A percentile compares a stretch with the other conserved stretches of the same genome.
These are phyloP conservation scores for Melaleuca alternifolia DNA, from an alignment of 345 rosid species.

Conservation along the genomic window DNA sequence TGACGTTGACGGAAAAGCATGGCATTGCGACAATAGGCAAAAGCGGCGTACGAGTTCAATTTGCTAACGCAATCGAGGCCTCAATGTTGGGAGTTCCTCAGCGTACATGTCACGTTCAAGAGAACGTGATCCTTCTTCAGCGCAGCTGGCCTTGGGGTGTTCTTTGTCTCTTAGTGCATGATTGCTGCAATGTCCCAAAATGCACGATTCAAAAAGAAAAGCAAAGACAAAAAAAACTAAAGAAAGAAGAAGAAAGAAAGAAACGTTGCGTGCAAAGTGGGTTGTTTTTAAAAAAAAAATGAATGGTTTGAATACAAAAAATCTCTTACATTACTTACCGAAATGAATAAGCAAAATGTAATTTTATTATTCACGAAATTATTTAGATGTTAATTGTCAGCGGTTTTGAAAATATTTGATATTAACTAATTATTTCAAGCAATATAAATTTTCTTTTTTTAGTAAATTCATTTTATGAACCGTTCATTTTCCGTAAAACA, in stretches of 20 bases:
- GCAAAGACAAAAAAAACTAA: too few species aligned
- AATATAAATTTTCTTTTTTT: neutral
- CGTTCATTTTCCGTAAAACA: neutral
- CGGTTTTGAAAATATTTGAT: too few species aligned
- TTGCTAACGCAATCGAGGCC: neutral
- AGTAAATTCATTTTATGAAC: neutral
- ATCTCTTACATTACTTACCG: neutral
- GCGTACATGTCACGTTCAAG: neutral
- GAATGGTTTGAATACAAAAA: neutral
- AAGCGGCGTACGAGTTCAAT: neutral
- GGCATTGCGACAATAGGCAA: neutral
- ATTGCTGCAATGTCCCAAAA: neutral
- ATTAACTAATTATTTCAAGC: too few species aligned
- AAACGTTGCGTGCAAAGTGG: neutral
- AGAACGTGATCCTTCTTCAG: neutral
- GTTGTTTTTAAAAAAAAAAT: rapidly evolving
- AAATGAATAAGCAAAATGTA: rapidly evolving
- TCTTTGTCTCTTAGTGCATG: neutral
- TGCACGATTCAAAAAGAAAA: neutral
- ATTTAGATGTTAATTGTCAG: too few species aligned
- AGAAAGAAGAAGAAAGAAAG: too few species aligned
- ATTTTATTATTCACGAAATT: neutral
- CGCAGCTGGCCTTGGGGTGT: neutral
- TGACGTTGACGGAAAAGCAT: neutral
- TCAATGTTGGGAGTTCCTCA: neutral